These are phyloP conservation scores for Paralagenidium karlingii DNA, from an alignment of 352 stramenopile genomes.

Conservation along the genomic window DNA sequence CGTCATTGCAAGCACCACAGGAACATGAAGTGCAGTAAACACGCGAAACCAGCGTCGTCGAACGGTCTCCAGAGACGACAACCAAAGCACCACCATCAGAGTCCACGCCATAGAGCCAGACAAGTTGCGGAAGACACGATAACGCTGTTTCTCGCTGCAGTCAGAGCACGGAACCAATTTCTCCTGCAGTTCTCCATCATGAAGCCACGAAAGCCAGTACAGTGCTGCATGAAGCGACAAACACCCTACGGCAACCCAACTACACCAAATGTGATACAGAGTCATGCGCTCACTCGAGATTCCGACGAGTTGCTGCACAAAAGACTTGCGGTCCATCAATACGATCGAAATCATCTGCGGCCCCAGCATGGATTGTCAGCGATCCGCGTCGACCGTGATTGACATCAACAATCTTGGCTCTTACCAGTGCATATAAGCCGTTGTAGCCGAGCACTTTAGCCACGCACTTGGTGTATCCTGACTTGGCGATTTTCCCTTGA, in stretches of 20 bases:
- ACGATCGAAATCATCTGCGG: conserved; percentile 32
- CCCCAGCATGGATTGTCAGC: too few relatives aligned
- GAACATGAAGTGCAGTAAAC: conserved; percentile 45
- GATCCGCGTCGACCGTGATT: background rate
- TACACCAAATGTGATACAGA: conserved; percentile 45
- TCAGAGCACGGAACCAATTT: conserved; percentile 41
- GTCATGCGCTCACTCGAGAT: conserved; percentile 44
- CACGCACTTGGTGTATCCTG: conserved; percentile 27
- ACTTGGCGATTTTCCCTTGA: conserved; percentile 59
- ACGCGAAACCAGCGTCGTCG: conserved; percentile 32
- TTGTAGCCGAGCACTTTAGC: conserved; percentile 57
- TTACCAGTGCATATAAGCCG: conserved; percentile 27
- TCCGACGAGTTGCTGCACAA: conserved; percentile 38
- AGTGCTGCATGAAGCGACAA: conserved; percentile 34
- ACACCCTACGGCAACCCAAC: conserved; percentile 30
- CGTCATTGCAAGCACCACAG: conserved; percentile 31
- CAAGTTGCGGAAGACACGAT: conserved; percentile 52
- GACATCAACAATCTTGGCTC: background rate
- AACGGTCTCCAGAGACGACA: conserved; percentile 34
- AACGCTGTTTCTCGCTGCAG: conserved; percentile 24
- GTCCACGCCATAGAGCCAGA: conserved; percentile 35
- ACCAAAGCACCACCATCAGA: conserved; percentile 17
- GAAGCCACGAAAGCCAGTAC: conserved; percentile 41
- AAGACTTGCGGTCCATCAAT: conserved; percentile 46
- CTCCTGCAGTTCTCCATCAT: conserved; percentile 26